These are phyloP conservation scores for Colletotrichum sp. DNA, from an alignment of 2,329 filamentous ascomycete genomes.

Conservation along the genomic window DNA sequence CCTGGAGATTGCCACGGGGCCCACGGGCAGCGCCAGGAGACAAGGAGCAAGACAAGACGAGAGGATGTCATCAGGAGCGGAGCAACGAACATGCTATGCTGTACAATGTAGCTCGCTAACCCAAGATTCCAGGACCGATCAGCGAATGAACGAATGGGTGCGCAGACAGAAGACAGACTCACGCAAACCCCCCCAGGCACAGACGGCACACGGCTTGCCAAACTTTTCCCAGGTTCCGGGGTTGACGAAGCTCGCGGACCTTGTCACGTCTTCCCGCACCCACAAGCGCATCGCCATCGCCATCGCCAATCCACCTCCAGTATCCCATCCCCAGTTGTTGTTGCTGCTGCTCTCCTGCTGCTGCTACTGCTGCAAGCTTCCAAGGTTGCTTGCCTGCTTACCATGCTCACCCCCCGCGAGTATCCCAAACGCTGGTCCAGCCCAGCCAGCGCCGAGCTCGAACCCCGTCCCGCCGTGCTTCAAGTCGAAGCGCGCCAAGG, in stretches of 20 bases:
- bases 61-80: background rate
- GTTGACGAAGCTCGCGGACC: conserved; percentile 2
- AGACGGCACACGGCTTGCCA: background rate
- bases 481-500: conserved; percentile 3
- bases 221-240: background rate
- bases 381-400: background rate
- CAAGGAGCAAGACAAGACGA: background rate
- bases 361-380: background rate
- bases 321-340: background rate
- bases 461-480: conserved; percentile 17
- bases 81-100: background rate
- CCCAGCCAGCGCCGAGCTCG: conserved; percentile 7
- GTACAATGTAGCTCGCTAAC: background rate
- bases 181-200: background rate
- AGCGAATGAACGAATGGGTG: background rate
- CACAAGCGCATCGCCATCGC: conserved; percentile 1
- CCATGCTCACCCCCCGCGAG: conserved; percentile 4
- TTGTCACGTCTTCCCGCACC: conserved; percentile 5
- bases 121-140: background rate
- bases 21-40: background rate
- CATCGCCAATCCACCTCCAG: background rate
- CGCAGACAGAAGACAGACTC: background rate
- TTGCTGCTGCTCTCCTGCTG: background rate
- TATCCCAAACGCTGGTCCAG: conserved; percentile 17
- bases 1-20: background rate